These are phyloP conservation scores for Rhizophagus clarus DNA, from an alignment of 192 early-diverging fungal species.

Conservation along the genomic window DNA sequence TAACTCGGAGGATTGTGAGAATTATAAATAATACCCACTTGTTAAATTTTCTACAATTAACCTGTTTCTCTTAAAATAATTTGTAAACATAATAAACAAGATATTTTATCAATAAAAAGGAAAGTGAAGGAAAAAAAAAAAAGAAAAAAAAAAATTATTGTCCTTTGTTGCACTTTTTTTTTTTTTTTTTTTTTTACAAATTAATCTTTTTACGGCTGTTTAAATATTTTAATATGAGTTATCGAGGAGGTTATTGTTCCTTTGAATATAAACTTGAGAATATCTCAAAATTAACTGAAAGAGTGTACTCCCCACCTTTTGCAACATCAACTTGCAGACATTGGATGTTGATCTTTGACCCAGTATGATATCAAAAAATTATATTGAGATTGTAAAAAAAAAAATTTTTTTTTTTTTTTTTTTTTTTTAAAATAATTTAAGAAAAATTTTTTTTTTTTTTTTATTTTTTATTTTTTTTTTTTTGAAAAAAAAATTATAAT, in stretches of 20 bases:
- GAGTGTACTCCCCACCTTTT: not conserved
- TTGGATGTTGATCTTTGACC: conserved; percentile 10
- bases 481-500: too few species aligned
- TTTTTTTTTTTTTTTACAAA: too few species aligned
- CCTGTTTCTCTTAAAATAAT: not conserved
- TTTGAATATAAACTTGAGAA: conserved; percentile 1
- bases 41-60: not conserved
- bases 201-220: not conserved
- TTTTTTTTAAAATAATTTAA: too few species aligned
- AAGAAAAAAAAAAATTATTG: too few species aligned
- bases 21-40: not conserved
- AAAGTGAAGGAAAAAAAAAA: not conserved
- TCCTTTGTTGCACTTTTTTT: too few species aligned
- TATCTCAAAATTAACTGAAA: not conserved
- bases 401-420: not conserved
- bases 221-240: not conserved
- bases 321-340: not conserved
- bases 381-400: not conserved
- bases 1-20: not conserved
- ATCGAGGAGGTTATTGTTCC: not conserved
- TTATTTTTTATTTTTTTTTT: too few species aligned
- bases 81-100: not conserved
- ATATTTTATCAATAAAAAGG: not conserved
- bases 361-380: not conserved
- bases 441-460: not conserved